A percentile compares a stretch with the other conserved stretches of the same genome.
phyloP scores from a whole-genome alignment of 2,329 filamentous ascomycete species.

The Colletotrichum higginsianum region DNA sequence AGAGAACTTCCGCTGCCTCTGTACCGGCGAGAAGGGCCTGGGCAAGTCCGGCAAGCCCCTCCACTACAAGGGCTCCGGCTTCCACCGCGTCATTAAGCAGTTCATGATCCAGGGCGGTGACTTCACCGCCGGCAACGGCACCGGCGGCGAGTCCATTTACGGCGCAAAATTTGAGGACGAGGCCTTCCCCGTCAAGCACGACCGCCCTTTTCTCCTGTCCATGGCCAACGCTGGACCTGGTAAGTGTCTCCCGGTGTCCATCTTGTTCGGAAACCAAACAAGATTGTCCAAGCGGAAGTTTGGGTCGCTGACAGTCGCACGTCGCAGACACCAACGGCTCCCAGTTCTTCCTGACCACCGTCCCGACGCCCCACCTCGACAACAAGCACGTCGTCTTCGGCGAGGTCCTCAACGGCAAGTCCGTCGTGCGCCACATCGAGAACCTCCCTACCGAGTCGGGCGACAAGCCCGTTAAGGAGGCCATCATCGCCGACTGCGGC shows the following conservation, averaged over 20 bases:
- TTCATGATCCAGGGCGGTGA: conserved; percentile 99
- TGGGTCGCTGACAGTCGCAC: conserved; percentile 23
- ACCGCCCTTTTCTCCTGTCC: conserved; percentile 91
- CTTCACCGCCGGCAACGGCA: conserved; percentile 95
- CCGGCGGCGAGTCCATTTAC: conserved; percentile 97
- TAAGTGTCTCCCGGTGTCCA: conserved; percentile 57
- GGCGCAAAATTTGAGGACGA: conserved; percentile 98
- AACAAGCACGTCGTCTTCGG: conserved; percentile 98
- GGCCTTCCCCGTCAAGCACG: conserved; percentile 93
- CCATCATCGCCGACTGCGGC: conserved; percentile 86
- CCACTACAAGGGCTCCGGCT: conserved; percentile 92
- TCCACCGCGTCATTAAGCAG: conserved; percentile 97
- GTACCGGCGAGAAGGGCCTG: conserved; percentile 92
- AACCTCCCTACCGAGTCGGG: conserved; percentile 80
- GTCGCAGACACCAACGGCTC: conserved; percentile 88
- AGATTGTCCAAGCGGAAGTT: neutral
- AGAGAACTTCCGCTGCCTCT: conserved; percentile 95
- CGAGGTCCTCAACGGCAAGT: conserved; percentile 93
- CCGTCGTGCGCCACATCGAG: conserved; percentile 90
- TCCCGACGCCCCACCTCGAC: conserved; percentile 94
- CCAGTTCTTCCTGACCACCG: conserved; percentile 98
- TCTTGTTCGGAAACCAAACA: neutral
- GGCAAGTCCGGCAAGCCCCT: conserved; percentile 88
- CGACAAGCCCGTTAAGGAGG: conserved; percentile 85
- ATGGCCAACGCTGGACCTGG: conserved; percentile 98